These are phyloP conservation scores for Passiflora organensis DNA, from an alignment of 345 rosid species.

Conservation along the genomic window DNA sequence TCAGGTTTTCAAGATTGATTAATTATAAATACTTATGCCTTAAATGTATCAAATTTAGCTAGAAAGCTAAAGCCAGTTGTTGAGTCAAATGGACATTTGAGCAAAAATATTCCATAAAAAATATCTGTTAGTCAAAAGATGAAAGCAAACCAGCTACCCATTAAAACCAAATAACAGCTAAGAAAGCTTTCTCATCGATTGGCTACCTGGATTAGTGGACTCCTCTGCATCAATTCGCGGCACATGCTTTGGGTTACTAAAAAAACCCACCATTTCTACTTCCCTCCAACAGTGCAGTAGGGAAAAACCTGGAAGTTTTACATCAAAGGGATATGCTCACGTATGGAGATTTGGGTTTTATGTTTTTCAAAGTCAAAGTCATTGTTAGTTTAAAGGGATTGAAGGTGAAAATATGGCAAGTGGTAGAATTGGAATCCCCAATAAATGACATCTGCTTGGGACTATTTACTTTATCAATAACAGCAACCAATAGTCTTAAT, in stretches of 20 bases:
- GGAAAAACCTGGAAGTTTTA: too few species aligned
- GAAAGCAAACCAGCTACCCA: conserved; percentile 1
- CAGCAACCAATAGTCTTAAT: too few species aligned
- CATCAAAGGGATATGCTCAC: neutral
- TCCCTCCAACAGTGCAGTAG: too few species aligned
- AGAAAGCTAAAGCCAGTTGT: neutral
- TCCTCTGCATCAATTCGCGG: conserved; percentile 24
- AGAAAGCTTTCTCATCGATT: conserved; percentile 1
- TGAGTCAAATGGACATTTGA: conserved; percentile 14
- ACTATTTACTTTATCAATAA: too few species aligned
- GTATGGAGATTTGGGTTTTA: neutral
- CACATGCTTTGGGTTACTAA: conserved; percentile 7
- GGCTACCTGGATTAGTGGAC: conserved; percentile 1
- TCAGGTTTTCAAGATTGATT: too few species aligned
- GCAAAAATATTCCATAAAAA: conserved; percentile 23
- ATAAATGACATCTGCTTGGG: too few species aligned
- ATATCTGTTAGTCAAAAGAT: conserved; percentile 10
- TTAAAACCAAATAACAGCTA: conserved; percentile 17
- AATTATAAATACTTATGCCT: too few species aligned
- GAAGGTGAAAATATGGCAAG: neutral
- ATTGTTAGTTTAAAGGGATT: too few species aligned
- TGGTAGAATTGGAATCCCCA: too few species aligned
- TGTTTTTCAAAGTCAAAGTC: too few species aligned
- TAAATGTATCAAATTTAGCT: too few species aligned
- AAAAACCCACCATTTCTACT: neutral